Conservation (phyloP, 2,329 filamentous ascomycete genomes). For the Xylariales sp. region DNA sequence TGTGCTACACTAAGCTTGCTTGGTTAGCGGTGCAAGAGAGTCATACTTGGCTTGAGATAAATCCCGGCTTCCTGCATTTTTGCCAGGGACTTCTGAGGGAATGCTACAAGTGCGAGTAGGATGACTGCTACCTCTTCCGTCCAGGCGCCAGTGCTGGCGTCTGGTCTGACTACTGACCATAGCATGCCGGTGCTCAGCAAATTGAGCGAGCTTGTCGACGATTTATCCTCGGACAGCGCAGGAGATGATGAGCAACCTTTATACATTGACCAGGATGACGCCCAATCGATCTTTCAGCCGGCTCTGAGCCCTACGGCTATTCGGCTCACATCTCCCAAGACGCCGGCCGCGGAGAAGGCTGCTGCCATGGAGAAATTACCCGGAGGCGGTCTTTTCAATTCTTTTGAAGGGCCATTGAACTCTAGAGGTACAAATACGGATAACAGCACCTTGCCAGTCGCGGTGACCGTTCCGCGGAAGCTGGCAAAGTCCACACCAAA, state of each 20-base stretch:
- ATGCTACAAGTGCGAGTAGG: too few relatives aligned
- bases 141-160: too few relatives aligned
- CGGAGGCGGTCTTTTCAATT: constrained; percentile 30
- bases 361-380: constrained; percentile 44
- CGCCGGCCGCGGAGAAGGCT: constrained; percentile 54
- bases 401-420: constrained; percentile 25
- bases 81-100: too few relatives aligned
- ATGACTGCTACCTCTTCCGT: too few relatives aligned
- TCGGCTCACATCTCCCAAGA: constrained; percentile 49
- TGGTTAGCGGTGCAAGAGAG: too few relatives aligned
- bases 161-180: background rate
- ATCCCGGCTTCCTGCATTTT: too few relatives aligned
- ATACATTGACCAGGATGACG: constrained; percentile 49
- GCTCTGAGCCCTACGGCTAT: constrained; percentile 54
- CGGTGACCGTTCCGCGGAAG: constrained; percentile 7
- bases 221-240: constrained; percentile 19
- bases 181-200: background rate
- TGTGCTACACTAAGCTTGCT: too few relatives aligned
- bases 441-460: too few relatives aligned
- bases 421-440: too few relatives aligned
- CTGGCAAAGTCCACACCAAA: constrained; percentile 6
- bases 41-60: too few relatives aligned
- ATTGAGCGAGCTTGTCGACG: constrained; percentile 14
- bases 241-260: constrained; percentile 31
- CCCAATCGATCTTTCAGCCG: constrained; percentile 55